These are phyloP conservation scores for Herpetospermum pedunculosum DNA, from an alignment of 306 rosid genomes.

Conservation along the genomic window DNA sequence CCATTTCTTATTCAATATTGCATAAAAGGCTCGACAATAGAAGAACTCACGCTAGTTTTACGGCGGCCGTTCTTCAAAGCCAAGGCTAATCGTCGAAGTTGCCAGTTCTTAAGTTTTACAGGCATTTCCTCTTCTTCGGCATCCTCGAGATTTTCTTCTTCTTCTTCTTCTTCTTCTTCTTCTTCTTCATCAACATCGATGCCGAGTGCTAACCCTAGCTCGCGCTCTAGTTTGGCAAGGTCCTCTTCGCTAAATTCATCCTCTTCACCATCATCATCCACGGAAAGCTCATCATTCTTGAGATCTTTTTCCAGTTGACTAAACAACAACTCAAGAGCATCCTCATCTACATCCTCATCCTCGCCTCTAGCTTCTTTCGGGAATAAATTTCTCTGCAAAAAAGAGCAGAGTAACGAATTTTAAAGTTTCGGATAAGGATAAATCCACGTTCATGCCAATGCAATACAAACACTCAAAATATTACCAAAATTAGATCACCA, in stretches of 20 bases:
- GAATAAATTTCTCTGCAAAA: constrained; percentile 26
- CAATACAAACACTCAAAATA: not conserved
- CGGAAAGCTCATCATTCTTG: constrained; percentile 42
- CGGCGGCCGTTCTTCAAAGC: constrained; percentile 81
- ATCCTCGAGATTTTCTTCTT: constrained; percentile 9
- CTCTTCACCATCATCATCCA: constrained; percentile 24
- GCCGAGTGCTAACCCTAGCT: constrained; percentile 42
- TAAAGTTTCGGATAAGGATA: not conserved
- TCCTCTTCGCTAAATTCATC: constrained; percentile 57
- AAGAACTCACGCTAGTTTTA: constrained; percentile 52
- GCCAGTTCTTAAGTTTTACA: constrained; percentile 67
- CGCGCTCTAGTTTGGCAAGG: constrained; percentile 44
- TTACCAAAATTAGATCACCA: not conserved
- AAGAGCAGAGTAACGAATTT: not conserved
- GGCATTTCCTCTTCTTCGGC: constrained; percentile 20
- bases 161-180: constrained; percentile 4
- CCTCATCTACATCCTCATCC: constrained; percentile 31
- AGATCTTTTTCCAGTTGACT: constrained; percentile 75
- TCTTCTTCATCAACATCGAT: constrained; percentile 19
- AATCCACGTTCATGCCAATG: not conserved
- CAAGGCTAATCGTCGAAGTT: constrained; percentile 57
- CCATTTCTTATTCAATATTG: not conserved
- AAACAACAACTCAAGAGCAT: constrained; percentile 70
- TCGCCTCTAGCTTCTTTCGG: constrained; percentile 15
- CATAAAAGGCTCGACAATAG: not conserved